Evolutionary conservation across 768 basidiomycete genomes (phyloP), one percentile per base, ranked within the genome.

Genomic region (Tricholomella constricta): DNA sequence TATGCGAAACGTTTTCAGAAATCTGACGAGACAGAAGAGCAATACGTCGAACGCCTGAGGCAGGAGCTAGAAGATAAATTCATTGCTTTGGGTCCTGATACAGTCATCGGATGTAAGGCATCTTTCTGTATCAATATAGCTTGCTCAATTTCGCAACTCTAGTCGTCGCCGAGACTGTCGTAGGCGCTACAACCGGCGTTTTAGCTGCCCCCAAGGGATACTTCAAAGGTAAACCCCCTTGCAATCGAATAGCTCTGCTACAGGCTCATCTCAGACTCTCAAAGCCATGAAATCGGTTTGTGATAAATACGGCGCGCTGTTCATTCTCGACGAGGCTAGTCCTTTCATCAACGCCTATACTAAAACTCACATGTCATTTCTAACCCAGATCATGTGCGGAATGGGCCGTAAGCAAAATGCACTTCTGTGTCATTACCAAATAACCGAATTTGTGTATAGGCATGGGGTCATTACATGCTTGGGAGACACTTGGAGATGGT

Each of bases 21-120:
- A 11, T 62, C 73, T 2, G 81, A 79, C 20, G 94, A 96, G 69
- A 82, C 81, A 2, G 88, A 89, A 59, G 88, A 84, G 48, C 77
- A 89, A 61, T 95, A 94, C 56, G 89, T 92, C 1, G 81, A 85
- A 52, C 78, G 91, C 22, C 77, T 94, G 31, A 77, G 83, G 29
- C 76, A 88, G 55, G 93, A 96, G 67, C 75, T 96, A 2, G 94
- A 96, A 60, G 81, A 85, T 58, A 94, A 94, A 65, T 91, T 94
- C 67, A 67, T 86, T 44, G 88, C 87, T 64, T 74, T 94, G 14
- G 94, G 93, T 4, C 81, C 90, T 0, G 82, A 89, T 23, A 93
- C 88, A 2, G 85, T 96, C 12, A 83, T 91, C 59, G 90, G 83
- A 59, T 94, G 91, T 87, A 62, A 65, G 87, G 71, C 2, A 47